phyloP scores from a whole-genome alignment of 1,139 yeast species.

The Suhomyces chickasaworum region DNA sequence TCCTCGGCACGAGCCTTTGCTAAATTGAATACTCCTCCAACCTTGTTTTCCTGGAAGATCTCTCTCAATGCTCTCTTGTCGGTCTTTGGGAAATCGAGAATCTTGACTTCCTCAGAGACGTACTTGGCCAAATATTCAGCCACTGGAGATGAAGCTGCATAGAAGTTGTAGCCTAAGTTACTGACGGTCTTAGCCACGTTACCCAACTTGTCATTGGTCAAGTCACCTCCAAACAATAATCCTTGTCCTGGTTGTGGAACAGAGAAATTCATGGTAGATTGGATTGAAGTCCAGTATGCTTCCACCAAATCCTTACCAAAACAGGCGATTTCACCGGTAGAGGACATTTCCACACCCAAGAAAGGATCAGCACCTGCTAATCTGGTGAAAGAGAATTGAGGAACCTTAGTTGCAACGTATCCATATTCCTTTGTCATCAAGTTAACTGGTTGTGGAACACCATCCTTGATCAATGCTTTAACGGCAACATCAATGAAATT shows the following conservation, averaged over 20 bases:
- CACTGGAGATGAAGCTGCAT: slow-evolving; percentile 73
- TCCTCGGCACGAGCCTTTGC: slow-evolving; percentile 88
- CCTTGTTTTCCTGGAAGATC: slow-evolving; percentile 81
- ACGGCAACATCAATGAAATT: slow-evolving; percentile 95
- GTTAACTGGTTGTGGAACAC: slow-evolving; percentile 69
- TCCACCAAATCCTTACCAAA: slow-evolving; percentile 84
- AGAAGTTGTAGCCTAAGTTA: slow-evolving; percentile 79
- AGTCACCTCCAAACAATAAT: slow-evolving; percentile 90
- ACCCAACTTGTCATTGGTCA: slow-evolving; percentile 69
- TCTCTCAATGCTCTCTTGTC: slow-evolving; percentile 93
- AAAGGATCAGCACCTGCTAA: slow-evolving; percentile 99
- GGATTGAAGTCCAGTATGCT: slow-evolving; percentile 97
- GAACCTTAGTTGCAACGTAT: slow-evolving; percentile 95
- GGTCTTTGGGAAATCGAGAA: slow-evolving; percentile 86
- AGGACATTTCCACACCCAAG: slow-evolving; percentile 98
- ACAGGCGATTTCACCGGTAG: slow-evolving; percentile 98
- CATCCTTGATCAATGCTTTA: slow-evolving; percentile 74
- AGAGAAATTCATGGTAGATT: slow-evolving; percentile 94
- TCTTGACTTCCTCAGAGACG: slow-evolving; percentile 53
- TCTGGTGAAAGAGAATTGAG: slow-evolving; percentile 97
- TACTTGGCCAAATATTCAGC: slow-evolving; percentile 62
- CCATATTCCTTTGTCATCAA: slow-evolving; percentile 62
- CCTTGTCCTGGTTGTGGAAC: slow-evolving; percentile 91
- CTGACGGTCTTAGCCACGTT: slow-evolving; percentile 69
- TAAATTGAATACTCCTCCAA: slow-evolving; percentile 86